Percentiles rank a stretch among this genome's conserved stretches.
These are phyloP conservation scores for Anthoceros angustus DNA, from an alignment of 225 moss, liverwort and hornwort species.

Conservation along the genomic window DNA sequence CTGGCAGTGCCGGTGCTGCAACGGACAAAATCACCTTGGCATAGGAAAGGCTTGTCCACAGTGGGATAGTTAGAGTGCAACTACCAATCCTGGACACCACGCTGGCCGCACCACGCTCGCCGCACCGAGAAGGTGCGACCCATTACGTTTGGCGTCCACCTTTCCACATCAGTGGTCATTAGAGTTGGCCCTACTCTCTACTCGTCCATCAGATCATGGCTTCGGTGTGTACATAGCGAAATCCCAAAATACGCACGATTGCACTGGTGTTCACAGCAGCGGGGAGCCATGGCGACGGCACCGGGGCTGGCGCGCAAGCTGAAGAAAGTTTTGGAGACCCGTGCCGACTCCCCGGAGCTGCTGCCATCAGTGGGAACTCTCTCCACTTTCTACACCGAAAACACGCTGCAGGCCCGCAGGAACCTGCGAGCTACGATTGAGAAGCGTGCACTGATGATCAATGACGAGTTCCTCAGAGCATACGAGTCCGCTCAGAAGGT, in stretches of 20 bases:
- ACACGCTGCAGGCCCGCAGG: constrained; percentile 56
- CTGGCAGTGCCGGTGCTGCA: not conserved
- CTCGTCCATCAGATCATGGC: no score
- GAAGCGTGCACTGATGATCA: constrained; percentile 81
- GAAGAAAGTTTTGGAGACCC: constrained; percentile 89
- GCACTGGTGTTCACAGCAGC: not conserved
- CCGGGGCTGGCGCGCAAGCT: constrained; percentile 90
- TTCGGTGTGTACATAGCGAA: no score
- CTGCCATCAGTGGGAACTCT: constrained; percentile 67
- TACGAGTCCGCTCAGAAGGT: constrained; percentile 89
- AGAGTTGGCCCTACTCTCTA: no score
- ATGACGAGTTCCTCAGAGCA: constrained; percentile 83
- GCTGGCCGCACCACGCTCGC: no score
- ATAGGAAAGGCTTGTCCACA: no score
- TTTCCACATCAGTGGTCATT: no score
- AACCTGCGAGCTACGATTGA: constrained; percentile 76
- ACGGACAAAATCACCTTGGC: no score
- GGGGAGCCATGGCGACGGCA: constrained; percentile 15
- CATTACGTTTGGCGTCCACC: no score
- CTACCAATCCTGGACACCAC: no score
- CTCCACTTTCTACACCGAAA: constrained; percentile 57
- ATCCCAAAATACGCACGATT: no score
- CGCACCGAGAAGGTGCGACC: no score
- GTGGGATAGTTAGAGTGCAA: no score
- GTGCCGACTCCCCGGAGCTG: constrained; percentile 83